A percentile compares a stretch with the other conserved stretches of the same genome.
Evolutionary conservation across 495 filamentous ascomycete genomes (phyloP).

Genomic region (Hypomontagnella submonticulosa): DNA sequence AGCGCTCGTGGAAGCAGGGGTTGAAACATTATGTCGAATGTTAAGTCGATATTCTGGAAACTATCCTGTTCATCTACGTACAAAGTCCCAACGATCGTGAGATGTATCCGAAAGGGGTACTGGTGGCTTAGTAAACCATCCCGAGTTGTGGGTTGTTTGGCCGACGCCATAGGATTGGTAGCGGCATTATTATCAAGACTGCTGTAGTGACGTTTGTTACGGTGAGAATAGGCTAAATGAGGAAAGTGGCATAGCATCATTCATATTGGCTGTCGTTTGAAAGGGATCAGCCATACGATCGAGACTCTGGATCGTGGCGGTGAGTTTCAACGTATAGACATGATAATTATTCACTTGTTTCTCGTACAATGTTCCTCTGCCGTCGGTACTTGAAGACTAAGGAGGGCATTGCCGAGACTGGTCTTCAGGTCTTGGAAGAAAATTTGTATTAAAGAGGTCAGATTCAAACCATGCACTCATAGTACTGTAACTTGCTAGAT

Average conservation of each 20-base stretch:
- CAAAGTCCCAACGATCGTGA: slow-evolving; percentile 11
- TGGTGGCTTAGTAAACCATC: slow-evolving; percentile 6
- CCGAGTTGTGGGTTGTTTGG: slow-evolving; percentile 14
- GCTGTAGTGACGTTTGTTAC: slow-evolving; percentile 37
- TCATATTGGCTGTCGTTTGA: slow-evolving; percentile 31
- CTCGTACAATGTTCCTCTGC: not conserved
- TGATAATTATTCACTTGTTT: slow-evolving; percentile 16
- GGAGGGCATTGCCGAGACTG: no score
- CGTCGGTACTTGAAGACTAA: no score
- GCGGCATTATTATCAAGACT: slow-evolving; percentile 23
- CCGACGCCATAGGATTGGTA: slow-evolving; percentile 23
- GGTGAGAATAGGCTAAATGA: slow-evolving; percentile 45
- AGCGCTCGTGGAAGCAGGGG: slow-evolving; percentile 31
- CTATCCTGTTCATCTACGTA: slow-evolving; percentile 2
- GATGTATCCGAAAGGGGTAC: slow-evolving; percentile 7
- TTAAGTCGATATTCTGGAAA: slow-evolving; percentile 25
- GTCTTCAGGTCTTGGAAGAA: no score
- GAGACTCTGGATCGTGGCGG: slow-evolving; percentile 41
- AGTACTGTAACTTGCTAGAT: no score
- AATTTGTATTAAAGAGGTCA: no score
- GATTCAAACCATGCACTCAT: no score
- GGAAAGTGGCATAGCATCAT: slow-evolving; percentile 37
- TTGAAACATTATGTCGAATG: slow-evolving; percentile 27
- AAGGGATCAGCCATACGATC: slow-evolving; percentile 40
- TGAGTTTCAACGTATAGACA: slow-evolving; percentile 35